Conservation (phyloP, 2,329 filamentous ascomycete species). For the Fusarium azukiicola region DNA sequence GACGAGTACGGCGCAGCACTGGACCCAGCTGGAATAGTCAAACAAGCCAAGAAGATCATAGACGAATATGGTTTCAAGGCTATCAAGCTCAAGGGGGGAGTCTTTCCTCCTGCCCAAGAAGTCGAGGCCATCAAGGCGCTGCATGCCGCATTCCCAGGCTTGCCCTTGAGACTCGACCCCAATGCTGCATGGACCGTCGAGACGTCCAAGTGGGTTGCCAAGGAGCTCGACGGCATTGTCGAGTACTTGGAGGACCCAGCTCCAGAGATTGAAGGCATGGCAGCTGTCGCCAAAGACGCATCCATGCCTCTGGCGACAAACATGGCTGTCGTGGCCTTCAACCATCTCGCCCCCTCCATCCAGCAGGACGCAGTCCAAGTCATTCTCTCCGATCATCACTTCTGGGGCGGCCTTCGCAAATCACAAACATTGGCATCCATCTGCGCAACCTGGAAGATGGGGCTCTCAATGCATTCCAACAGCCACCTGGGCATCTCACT, state of each 20-base stretch:
- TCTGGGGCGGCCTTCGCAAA: slow-evolving; percentile 67
- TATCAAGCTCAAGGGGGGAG: slow-evolving; percentile 68
- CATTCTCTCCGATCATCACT: slow-evolving; percentile 66
- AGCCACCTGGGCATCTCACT: slow-evolving; percentile 67
- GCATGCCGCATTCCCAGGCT: slow-evolving; percentile 60
- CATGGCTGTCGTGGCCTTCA: slow-evolving; percentile 67
- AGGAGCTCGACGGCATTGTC: slow-evolving; percentile 61
- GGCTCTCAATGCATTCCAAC: slow-evolving; percentile 68
- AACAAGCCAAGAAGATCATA: slow-evolving; percentile 62
- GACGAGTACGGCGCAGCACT: slow-evolving; percentile 66
- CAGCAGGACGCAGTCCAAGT: slow-evolving; percentile 65
- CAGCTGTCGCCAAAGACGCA: slow-evolving; percentile 64
- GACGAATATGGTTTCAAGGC: slow-evolving; percentile 68
- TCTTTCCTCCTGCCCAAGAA: slow-evolving; percentile 64
- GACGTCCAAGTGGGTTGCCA: slow-evolving; percentile 64
- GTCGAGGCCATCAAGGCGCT: slow-evolving; percentile 64
- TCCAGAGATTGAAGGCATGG: slow-evolving; percentile 66
- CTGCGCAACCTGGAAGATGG: slow-evolving; percentile 64
- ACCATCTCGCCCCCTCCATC: slow-evolving; percentile 63
- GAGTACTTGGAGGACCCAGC: slow-evolving; percentile 67
- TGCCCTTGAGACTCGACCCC: slow-evolving; percentile 63
- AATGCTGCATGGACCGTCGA: slow-evolving; percentile 65
- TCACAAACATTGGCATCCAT: slow-evolving; percentile 64
- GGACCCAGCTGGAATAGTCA: slow-evolving; percentile 59
- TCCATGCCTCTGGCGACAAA: slow-evolving; percentile 67